phyloP scores from a whole-genome alignment of 371 early-diverging fungal genomes.

The Chytridium lagenaria region DNA sequence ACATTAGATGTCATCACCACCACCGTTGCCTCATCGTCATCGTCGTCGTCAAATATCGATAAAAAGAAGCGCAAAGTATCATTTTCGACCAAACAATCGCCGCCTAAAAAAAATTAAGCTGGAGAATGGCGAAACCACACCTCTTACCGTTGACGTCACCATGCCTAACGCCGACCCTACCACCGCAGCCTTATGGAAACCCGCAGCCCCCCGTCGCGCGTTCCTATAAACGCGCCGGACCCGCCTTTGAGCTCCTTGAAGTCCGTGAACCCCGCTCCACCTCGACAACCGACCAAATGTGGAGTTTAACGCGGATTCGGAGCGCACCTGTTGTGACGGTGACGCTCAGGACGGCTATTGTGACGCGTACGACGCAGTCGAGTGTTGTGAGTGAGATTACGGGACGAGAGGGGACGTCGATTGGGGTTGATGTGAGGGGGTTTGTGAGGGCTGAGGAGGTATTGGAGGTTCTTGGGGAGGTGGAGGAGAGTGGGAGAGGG shows the following conservation, averaged over 20 bases:
- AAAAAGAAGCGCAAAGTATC: background rate
- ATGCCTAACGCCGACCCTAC: background rate
- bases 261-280: background rate
- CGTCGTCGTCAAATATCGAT: too few relatives aligned
- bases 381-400: background rate
- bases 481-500: too few relatives aligned
- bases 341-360: background rate
- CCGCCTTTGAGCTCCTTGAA: constrained; percentile 2
- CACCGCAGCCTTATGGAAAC: background rate
- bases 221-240: background rate
- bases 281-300: background rate
- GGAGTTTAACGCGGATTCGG: background rate
- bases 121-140: background rate
- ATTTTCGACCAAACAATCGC: background rate
- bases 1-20: background rate
- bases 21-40: background rate
- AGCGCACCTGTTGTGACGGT: background rate
- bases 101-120: background rate
- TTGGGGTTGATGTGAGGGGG: constrained; percentile 1
- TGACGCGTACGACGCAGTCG: background rate
- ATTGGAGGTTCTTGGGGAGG: constrained; percentile 8
- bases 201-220: background rate
- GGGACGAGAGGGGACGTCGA: background rate
- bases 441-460: background rate
- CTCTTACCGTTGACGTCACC: background rate